A percentile compares a stretch with the other conserved stretches of the same genome.
Evolutionary conservation across 176 grass and related monocot species (phyloP).

Genomic region (Sorghum bicolor): DNA sequence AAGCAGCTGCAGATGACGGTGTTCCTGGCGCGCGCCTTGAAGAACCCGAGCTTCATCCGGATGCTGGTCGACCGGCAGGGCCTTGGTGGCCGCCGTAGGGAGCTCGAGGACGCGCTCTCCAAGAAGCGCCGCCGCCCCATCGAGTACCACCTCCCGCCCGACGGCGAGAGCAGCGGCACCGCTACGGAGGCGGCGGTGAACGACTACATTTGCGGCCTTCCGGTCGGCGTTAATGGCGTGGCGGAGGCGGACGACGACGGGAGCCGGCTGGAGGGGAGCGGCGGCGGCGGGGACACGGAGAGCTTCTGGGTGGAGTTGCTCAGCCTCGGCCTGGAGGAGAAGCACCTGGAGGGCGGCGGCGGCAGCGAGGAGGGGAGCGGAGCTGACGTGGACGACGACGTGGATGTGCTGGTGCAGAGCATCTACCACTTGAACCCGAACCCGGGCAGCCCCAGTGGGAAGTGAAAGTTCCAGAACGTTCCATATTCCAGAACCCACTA

Average conservation of each 20-base stretch:
- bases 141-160: constrained; percentile 38
- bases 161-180: constrained; percentile 7
- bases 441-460: background rate
- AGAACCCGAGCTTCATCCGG: constrained; percentile 56
- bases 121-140: constrained; percentile 80
- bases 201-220: background rate
- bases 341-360: background rate
- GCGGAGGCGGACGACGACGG: background rate
- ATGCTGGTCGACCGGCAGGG: constrained; percentile 50
- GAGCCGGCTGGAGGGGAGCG: background rate
- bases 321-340: constrained; percentile 38
- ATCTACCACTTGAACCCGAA: constrained; percentile 52
- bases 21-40: constrained; percentile 80
- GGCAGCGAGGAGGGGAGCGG: constrained; percentile 7
- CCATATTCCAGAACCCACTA: background rate
- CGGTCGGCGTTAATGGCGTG: background rate
- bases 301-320: constrained; percentile 94
- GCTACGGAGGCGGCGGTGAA: background rate
- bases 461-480: constrained; percentile 31
- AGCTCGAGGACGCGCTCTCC: constrained; percentile 72
- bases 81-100: constrained; percentile 34
- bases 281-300: constrained; percentile 37
- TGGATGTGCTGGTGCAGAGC: constrained; percentile 62
- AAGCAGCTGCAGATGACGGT: constrained; percentile 82
- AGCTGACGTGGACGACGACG: constrained; percentile 45